Percentiles rank a stretch among this genome's conserved stretches.
Conservation (phyloP, 2,329 filamentous ascomycete species). For the Incumbomyces delicatus region DNA sequence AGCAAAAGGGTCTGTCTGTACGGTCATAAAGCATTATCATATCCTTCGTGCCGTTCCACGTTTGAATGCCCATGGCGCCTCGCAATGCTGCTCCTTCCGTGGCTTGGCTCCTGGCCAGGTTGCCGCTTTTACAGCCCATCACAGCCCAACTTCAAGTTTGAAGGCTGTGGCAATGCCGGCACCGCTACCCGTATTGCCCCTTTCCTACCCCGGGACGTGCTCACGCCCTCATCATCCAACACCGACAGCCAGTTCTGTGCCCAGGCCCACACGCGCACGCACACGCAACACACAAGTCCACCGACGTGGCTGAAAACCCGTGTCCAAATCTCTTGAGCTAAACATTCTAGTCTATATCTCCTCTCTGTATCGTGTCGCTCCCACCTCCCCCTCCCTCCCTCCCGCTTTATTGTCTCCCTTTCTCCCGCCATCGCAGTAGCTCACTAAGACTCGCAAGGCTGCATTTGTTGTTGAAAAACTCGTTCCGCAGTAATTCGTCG, state of each 20-base stretch:
- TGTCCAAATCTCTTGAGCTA: neutral
- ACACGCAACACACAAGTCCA: too few species aligned
- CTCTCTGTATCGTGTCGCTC: too few species aligned
- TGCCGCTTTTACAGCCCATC: too few species aligned
- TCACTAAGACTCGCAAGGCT: constrained; percentile 72
- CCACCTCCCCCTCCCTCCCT: too few species aligned
- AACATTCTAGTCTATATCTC: neutral
- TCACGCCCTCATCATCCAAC: neutral
- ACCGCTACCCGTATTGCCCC: neutral
- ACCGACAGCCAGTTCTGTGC: neutral
- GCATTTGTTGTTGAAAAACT: constrained; percentile 91
- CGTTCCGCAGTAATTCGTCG: constrained; percentile 77
- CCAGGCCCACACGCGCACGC: neutral
- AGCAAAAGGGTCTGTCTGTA: neutral
- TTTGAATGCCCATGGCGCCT: too few species aligned
- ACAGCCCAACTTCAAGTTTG: too few species aligned
- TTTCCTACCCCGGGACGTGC: neutral
- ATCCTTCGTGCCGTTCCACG: neutral
- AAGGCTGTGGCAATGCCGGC: too few species aligned
- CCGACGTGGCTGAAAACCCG: too few species aligned
- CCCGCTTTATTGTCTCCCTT: constrained; percentile 22
- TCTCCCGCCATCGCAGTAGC: constrained; percentile 60
- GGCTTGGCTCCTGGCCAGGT: too few species aligned
- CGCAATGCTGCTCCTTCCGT: too few species aligned
- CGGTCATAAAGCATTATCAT: constrained; percentile 4